Evolutionary conservation across 2,329 filamentous ascomycete species (phyloP), one percentile per base, ranked within the genome.

Genomic region (Ceratocystiopsis brevicomis): DNA sequence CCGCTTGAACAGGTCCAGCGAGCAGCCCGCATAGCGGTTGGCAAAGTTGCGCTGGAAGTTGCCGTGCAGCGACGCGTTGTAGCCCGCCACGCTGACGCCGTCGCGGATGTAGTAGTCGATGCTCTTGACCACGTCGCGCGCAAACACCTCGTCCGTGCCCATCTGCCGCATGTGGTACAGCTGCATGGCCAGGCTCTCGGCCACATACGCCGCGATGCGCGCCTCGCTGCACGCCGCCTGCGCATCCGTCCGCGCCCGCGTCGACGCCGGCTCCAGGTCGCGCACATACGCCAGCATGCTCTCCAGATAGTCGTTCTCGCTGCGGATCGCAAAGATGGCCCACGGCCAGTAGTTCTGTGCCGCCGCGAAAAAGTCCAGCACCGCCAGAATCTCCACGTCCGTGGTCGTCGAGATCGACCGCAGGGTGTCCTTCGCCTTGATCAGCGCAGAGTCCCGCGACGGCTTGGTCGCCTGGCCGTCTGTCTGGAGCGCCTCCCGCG

Each of bases 321-420:
- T 78, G 48, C 81, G 75, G 34, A 93, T 64, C 36, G 81, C 77
- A 45, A 83, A 79, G 45, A 92, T 86, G 1, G 85, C 87, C 84
- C 88, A 94, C 1, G 87, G 81, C 88, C 88, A 96, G 55, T 86
- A 83, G 57, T 94, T 90, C 55, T 95, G 87, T 5, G 88, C 83
- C 3, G 81, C 76, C 3, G 83, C 77, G 35, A 95, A 75, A 57
- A 96, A 96, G 52, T 88, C 78, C 15, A 98, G 67, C 52, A 95
- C 76, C 1, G 81, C 76, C 18, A 86, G 64, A 4, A 78, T 74
- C 48, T 85, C 73, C 33, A 66, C 64, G n/a, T 71, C 67, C 10
- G 79, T 67, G 18, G 87, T 58, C 2, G 71, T 64, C 19, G 71
- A 68, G 47, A 94, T 75, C 12, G 67, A 67, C 16, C 72, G 69